Percentiles rank a stretch among this genome's conserved stretches.
Evolutionary conservation across 108 stramenopile species (phyloP).

Genomic region (Ochromonas danica): DNA sequence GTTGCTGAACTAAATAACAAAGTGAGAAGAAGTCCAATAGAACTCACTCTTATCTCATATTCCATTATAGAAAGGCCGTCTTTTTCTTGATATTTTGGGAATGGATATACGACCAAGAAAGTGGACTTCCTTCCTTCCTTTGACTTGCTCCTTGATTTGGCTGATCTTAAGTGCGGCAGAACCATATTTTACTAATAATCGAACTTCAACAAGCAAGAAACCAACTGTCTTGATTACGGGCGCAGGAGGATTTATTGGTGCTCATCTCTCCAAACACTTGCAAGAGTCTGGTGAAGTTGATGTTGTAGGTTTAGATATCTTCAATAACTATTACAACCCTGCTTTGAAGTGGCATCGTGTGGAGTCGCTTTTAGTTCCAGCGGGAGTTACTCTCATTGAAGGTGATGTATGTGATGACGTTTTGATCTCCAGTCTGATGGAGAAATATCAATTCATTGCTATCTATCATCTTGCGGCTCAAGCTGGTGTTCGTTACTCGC

Average conservation of each 20-base stretch:
- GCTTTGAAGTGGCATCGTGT: constrained; percentile 80
- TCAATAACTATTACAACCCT: constrained; percentile 96
- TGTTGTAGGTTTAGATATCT: constrained; percentile 95
- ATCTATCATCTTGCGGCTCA: constrained; percentile 34
- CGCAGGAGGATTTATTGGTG: constrained; percentile 92
- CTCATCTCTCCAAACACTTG: constrained; percentile 61
- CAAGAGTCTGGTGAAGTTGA: constrained; percentile 82
- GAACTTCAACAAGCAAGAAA: no score
- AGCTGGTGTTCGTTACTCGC: constrained; percentile 28
- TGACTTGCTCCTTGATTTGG: no score
- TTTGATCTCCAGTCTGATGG: constrained; percentile 73
- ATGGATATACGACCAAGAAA: no score
- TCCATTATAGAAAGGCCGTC: no score
- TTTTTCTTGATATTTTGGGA: no score
- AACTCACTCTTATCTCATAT: no score
- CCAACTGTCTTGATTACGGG: constrained; percentile 97
- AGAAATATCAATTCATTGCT: constrained; percentile 45
- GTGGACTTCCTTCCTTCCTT: no score
- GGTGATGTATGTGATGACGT: constrained; percentile 88
- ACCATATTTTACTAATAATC: no score
- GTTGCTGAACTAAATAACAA: no score
- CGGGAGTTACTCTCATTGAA: constrained; percentile 44
- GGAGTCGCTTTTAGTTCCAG: constrained; percentile 51
- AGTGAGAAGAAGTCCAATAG: no score
- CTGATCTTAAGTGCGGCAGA: no score